Evolutionary conservation across 495 filamentous ascomycete genomes (phyloP).

Genomic region (Xylaria curta): DNA sequence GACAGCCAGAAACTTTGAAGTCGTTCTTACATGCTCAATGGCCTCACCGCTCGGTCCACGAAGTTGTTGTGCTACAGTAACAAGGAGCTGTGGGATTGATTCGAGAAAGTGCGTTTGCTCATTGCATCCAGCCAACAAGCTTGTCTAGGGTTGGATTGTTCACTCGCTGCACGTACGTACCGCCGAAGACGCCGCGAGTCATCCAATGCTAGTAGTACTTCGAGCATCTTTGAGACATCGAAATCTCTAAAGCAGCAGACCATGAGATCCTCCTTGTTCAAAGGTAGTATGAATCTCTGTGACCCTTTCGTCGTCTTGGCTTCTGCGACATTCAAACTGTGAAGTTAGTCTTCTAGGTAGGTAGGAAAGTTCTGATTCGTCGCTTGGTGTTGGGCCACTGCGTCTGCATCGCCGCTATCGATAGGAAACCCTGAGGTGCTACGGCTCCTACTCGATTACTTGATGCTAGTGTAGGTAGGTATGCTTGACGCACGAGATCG

Average conservation of each 20-base stretch:
- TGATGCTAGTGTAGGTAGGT: neutral
- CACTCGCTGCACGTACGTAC: neutral
- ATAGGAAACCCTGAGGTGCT: neutral
- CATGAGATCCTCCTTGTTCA: slow-evolving; percentile 6
- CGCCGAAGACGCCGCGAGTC: neutral
- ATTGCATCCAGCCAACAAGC: too few relatives aligned
- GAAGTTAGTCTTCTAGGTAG: slow-evolving; percentile 3
- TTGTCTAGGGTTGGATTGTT: too few relatives aligned
- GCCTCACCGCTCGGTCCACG: neutral
- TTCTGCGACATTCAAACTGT: slow-evolving; percentile 1
- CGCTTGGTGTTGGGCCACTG: neutral
- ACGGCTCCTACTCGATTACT: neutral
- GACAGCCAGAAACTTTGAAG: neutral
- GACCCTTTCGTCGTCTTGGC: too few relatives aligned
- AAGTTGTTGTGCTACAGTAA: neutral
- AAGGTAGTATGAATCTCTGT: neutral
- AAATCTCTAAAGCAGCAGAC: neutral
- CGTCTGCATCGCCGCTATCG: neutral
- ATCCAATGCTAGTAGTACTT: neutral
- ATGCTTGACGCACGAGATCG: neutral
- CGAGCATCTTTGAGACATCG: neutral
- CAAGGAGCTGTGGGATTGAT: neutral
- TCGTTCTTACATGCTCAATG: neutral
- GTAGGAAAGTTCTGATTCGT: slow-evolving; percentile 1
- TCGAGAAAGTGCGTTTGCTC: neutral